A percentile compares a stretch with the other conserved stretches of the same genome.
Evolutionary conservation across 768 basidiomycete species (phyloP).

Genomic region (Polyporus arcularius): DNA sequence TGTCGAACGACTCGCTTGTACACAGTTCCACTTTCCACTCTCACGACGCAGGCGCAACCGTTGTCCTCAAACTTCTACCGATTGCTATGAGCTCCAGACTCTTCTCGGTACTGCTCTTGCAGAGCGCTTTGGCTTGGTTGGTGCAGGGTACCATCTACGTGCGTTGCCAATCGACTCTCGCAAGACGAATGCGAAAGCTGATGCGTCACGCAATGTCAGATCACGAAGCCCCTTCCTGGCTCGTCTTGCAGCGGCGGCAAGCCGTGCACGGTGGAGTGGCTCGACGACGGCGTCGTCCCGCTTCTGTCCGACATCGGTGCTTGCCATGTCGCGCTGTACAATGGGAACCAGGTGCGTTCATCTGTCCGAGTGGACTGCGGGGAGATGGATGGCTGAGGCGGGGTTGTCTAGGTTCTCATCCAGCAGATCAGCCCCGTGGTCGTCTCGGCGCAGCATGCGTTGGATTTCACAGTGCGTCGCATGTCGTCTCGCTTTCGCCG

Average conservation of each 20-base stretch:
- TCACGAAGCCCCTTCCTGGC: conserved; percentile 45
- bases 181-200: background rate
- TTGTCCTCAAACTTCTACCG: background rate
- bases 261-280: conserved; percentile 58
- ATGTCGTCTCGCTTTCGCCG: background rate
- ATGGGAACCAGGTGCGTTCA: conserved; percentile 51
- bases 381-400: background rate
- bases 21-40: background rate
- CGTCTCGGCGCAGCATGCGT: conserved; percentile 46
- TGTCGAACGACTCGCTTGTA: background rate
- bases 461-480: conserved; percentile 56
- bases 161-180: conserved; percentile 20
- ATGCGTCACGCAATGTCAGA: conserved; percentile 32
- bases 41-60: background rate
- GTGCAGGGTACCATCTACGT: conserved; percentile 46
- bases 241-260: conserved; percentile 55
- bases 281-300: conserved; percentile 61
- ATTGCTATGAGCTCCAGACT: background rate
- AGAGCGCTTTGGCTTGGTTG: conserved; percentile 7
- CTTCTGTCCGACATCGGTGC: conserved; percentile 51
- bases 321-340: conserved; percentile 56
- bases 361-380: background rate
- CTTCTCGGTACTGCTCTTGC: conserved; percentile 14
- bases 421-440: conserved; percentile 60
- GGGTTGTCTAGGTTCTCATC: conserved; percentile 46